Evolutionary conservation across 495 filamentous ascomycete species (phyloP).

Genomic region (Penicillium antarcticum): DNA sequence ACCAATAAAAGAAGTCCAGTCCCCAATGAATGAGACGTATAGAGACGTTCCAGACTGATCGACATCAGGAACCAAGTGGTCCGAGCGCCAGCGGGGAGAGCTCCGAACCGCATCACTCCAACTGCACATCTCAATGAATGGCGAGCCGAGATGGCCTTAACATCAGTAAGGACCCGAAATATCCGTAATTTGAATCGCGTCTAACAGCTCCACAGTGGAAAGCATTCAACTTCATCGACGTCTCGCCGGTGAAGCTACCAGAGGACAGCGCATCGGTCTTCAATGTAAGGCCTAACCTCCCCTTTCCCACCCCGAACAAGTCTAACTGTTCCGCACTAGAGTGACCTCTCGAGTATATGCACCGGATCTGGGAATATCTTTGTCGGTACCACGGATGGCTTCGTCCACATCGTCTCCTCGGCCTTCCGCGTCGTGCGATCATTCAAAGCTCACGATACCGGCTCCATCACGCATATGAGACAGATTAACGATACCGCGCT

Average conservation of each 20-base stretch:
- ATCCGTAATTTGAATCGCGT: not conserved
- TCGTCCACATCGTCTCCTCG: constrained; percentile 79
- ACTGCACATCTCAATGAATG: constrained; percentile 24
- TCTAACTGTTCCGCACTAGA: constrained; percentile 36
- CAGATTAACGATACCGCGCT: constrained; percentile 86
- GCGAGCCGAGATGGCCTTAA: constrained; percentile 46
- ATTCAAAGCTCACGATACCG: constrained; percentile 79
- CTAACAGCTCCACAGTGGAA: constrained; percentile 68
- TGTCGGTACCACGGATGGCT: constrained; percentile 78
- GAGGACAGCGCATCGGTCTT: constrained; percentile 65
- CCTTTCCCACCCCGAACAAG: constrained; percentile 1
- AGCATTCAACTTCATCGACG: constrained; percentile 98
- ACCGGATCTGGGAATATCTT: constrained; percentile 90
- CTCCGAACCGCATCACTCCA: constrained; percentile 13
- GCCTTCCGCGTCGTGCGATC: constrained; percentile 82
- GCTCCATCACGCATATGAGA: constrained; percentile 87
- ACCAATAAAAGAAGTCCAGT: too few species aligned
- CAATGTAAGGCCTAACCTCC: constrained; percentile 50
- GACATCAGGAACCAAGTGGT: constrained; percentile 14
- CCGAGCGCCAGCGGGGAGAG: constrained; percentile 29
- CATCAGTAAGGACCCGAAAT: constrained; percentile 31
- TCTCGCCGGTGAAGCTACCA: constrained; percentile 74
- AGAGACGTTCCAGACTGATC: not conserved
- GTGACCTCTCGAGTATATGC: constrained; percentile 64
- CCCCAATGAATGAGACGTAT: too few species aligned